Evolutionary conservation across 176 grass and related monocot genomes (phyloP).

Genomic region (Luzula sylvatica): DNA sequence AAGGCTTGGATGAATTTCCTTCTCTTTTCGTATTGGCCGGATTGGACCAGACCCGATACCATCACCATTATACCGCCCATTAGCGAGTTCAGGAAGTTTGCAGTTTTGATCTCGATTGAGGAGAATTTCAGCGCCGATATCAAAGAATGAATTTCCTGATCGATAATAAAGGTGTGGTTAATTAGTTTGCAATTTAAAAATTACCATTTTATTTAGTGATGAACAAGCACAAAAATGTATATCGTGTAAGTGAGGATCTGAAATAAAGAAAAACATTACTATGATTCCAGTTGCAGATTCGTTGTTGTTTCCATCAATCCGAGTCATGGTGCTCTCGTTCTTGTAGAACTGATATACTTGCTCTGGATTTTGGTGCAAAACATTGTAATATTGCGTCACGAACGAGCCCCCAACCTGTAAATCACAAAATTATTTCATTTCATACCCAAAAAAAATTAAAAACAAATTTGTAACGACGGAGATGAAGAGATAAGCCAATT

Average conservation of each 20-base stretch:
- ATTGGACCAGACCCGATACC: conserved; percentile 76
- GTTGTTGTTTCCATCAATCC: conserved; percentile 11
- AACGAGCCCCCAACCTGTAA: conserved; percentile 16
- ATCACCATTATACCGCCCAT: conserved; percentile 34
- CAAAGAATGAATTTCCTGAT: conserved; percentile 69
- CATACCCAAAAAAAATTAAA: background rate
- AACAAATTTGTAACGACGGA: background rate
- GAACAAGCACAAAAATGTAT: no score
- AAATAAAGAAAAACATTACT: conserved; percentile 1
- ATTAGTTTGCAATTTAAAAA: no score
- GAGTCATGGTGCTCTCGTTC: conserved; percentile 8
- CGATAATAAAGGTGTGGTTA: background rate
- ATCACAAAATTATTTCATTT: background rate
- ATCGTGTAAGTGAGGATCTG: background rate
- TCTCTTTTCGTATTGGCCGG: conserved; percentile 36
- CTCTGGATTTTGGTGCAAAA: conserved; percentile 11
- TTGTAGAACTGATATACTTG: conserved; percentile 23
- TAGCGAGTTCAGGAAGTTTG: conserved; percentile 66
- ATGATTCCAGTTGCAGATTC: conserved; percentile 9
- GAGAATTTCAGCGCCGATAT: conserved; percentile 54
- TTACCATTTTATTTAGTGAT: no score
- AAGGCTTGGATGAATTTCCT: conserved; percentile 81
- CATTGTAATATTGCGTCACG: conserved; percentile 18
- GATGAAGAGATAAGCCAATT: background rate
- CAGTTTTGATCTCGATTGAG: conserved; percentile 76